Base-by-base conservation (phyloP, 2,329 filamentous ascomycete genomes). In the Colletotrichum caudatum region DNA sequence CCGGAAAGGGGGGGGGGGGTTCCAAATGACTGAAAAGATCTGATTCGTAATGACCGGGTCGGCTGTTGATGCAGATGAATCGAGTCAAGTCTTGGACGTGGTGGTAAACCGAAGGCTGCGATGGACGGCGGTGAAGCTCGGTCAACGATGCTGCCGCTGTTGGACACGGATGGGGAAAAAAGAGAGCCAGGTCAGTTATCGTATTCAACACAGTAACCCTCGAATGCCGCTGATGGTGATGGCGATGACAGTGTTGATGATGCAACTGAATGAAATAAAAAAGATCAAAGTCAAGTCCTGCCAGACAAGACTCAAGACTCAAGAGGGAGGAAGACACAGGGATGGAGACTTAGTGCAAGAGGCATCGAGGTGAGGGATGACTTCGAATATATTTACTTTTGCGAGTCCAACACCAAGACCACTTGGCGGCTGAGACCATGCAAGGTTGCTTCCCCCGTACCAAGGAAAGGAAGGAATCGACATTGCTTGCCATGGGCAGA, bases 311-410 rank as follows among this genome's bases (percentile, higher is more conserved):
- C 66, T 39, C 54, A 39, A 35, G 56, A 57, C 41, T 70, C 56
- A 44, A 51, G 66, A 66, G 70, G 56, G 66, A 66, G 59, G 46
- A 60, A 61, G 56, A 62, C 57, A 66, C 66, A 73, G 71, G 71
- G 71, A 73, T 72, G 53, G 54, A 69, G 62, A 65, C 62, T 63
- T 59, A 69, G 63, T 58, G 67, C 69, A 41, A 63, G 65, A 71
- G 69, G 53, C 69, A 65, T 58, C 53, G 69, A 69, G 64, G 37
- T 37, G 56, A 64, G 59, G 69, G 65, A 71, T 64, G 65, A 61
- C 50, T 63, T 73, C 23, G 69, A 64, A 69, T 69, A 72, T 73
- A 73, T 72, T 73, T 73, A 68, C 72, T 73, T 67, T 62, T 72
- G 44, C 72, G 26, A 68, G 58, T 64, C 37, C 29, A 59, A 59